These are phyloP conservation scores for Endocarpon pusillum DNA, from an alignment of 495 filamentous ascomycete genomes.

Conservation along the genomic window DNA sequence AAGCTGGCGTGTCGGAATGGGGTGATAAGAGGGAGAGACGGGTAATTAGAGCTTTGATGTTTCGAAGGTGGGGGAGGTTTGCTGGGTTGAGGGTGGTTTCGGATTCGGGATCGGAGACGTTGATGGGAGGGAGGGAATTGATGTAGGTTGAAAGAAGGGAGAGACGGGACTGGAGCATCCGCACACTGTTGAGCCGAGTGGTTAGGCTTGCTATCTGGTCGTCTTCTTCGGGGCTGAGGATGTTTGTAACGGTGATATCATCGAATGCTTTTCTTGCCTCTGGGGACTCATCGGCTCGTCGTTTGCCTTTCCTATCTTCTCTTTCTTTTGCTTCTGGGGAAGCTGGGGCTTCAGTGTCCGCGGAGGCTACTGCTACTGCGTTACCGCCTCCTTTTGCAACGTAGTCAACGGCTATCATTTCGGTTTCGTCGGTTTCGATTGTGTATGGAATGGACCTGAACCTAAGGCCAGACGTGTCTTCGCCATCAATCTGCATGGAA, in stretches of 20 bases:
- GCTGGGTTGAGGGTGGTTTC: constrained; percentile 7
- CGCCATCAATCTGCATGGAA: constrained; percentile 57
- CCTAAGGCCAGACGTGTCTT: constrained; percentile 35
- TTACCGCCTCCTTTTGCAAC: constrained; percentile 70
- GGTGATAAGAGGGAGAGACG: constrained; percentile 36
- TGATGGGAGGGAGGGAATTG: constrained; percentile 46
- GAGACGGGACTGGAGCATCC: constrained; percentile 76
- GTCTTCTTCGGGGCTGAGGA: not conserved
- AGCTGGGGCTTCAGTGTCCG: constrained; percentile 2
- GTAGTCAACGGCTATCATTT: constrained; percentile 93
- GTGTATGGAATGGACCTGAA: constrained; percentile 76
- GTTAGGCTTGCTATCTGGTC: constrained; percentile 47
- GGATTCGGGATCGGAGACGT: constrained; percentile 26
- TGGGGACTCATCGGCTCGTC: constrained; percentile 7
- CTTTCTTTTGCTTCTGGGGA: constrained; percentile 3
- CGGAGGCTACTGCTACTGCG: constrained; percentile 39
- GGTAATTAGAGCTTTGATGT: constrained; percentile 37
- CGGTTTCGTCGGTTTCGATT: constrained; percentile 84
- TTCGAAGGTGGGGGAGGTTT: constrained; percentile 29
- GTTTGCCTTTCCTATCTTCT: constrained; percentile 4
- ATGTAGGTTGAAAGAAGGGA: constrained; percentile 69
- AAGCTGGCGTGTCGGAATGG: constrained; percentile 4
- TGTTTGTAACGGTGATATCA: constrained; percentile 9
- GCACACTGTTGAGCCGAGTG: constrained; percentile 79
- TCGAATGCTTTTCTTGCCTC: constrained; percentile 5